These are phyloP conservation scores for Xylariaceae sp. DNA, from an alignment of 2,329 filamentous ascomycete species.

Conservation along the genomic window DNA sequence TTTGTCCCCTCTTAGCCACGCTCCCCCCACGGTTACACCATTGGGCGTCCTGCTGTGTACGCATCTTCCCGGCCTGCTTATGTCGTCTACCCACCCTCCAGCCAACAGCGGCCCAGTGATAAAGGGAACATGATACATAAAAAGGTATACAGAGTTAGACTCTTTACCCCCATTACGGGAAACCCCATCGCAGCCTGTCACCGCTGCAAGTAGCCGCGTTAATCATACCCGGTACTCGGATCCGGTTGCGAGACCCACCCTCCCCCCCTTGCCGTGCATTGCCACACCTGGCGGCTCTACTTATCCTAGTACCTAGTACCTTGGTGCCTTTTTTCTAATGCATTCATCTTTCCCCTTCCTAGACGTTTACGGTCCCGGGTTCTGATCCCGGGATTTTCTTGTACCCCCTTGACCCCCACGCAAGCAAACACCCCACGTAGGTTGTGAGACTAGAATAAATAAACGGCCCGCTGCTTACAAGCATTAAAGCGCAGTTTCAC, in stretches of 20 bases:
- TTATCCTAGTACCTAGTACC: not conserved
- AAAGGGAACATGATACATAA: not conserved
- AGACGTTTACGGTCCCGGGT: not conserved
- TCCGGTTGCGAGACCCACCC: slow-evolving; percentile 5
- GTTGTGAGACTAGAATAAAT: slow-evolving; percentile 6
- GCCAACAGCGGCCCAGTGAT: not conserved
- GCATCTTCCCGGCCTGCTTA: too few species aligned
- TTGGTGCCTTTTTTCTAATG: not conserved
- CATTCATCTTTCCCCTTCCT: slow-evolving; percentile 1
- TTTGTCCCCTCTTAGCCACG: not conserved
- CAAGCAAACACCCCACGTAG: not conserved
- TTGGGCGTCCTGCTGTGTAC: not conserved
- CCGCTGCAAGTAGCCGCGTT: slow-evolving; percentile 4
- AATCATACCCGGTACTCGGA: slow-evolving; percentile 27
- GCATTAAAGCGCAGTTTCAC: not conserved
- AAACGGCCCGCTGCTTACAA: slow-evolving; percentile 8
- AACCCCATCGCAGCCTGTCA: not conserved
- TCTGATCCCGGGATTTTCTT: not conserved
- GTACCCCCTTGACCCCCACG: slow-evolving; percentile 5
- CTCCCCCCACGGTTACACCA: slow-evolving; percentile 7
- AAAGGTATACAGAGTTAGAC: not conserved
- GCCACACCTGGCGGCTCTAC: slow-evolving; percentile 12
- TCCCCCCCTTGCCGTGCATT: slow-evolving; percentile 1
- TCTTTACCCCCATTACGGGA: too few species aligned
- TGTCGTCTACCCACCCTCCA: not conserved